A percentile compares a stretch with the other conserved stretches of the same genome.
Evolutionary conservation across 1,139 yeast genomes (phyloP).

Genomic region (Hyphopichia fennica): DNA sequence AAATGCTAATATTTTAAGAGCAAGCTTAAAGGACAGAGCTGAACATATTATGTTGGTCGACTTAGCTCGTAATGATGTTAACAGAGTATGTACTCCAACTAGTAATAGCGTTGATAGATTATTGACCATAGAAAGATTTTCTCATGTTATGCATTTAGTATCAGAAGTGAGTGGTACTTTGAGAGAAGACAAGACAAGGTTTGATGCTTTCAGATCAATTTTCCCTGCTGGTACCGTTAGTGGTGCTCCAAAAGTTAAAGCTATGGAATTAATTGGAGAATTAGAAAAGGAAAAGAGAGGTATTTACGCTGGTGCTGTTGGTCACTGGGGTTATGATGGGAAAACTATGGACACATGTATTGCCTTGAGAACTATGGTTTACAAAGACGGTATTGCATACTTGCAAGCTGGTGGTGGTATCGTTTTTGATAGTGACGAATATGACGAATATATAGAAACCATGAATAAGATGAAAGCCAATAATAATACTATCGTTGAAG

Average conservation of each 20-base stretch:
- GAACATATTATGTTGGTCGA: constrained; percentile 99
- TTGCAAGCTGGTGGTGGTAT: constrained; percentile 99
- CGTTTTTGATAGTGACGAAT: constrained; percentile 91
- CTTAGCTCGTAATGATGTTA: constrained; percentile 92
- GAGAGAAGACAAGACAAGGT: constrained; percentile 79
- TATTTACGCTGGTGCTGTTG: constrained; percentile 98
- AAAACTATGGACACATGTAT: constrained; percentile 95
- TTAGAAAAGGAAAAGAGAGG: constrained; percentile 92
- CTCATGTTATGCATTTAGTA: constrained; percentile 97
- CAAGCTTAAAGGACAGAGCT: constrained; percentile 90
- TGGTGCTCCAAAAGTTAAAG: constrained; percentile 96
- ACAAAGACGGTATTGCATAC: constrained; percentile 85
- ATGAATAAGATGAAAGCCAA: constrained; percentile 97
- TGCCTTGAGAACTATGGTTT: constrained; percentile 95
- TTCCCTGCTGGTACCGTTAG: constrained; percentile 99
- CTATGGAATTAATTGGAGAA: constrained; percentile 92
- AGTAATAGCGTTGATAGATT: constrained; percentile 85
- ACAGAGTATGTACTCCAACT: constrained; percentile 86
- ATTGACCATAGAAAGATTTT: constrained; percentile 86
- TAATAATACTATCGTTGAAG: constrained; percentile 83
- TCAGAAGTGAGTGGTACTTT: constrained; percentile 92
- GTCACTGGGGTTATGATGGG: constrained; percentile 95
- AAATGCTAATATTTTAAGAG: constrained; percentile 70
- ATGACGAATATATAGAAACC: constrained; percentile 93
- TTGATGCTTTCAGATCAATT: constrained; percentile 94